phyloP scores from a whole-genome alignment of 1,284 basidiomycete species.

The Tilletia indica region DNA sequence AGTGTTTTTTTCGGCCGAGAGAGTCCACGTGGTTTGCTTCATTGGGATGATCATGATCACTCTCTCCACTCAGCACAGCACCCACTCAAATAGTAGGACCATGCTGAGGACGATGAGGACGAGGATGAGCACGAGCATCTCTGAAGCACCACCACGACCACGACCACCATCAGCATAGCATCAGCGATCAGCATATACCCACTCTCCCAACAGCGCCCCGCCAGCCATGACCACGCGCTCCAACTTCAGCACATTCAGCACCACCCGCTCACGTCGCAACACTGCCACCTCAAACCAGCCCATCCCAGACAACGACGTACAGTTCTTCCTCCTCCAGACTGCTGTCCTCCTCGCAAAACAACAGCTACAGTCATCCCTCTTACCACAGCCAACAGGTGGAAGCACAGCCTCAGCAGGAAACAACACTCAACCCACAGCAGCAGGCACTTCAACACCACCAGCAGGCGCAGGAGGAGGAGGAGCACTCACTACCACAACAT shows the following conservation, averaged over 20 bases:
- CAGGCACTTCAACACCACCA: background rate
- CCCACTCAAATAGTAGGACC: too few species aligned
- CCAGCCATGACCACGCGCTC: background rate
- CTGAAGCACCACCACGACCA: too few species aligned
- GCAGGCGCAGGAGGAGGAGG: background rate
- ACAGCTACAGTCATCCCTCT: background rate
- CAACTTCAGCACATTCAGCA: conserved; percentile 5
- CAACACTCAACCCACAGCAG: background rate
- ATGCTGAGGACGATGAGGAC: conserved; percentile 1
- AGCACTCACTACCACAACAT: too few species aligned
- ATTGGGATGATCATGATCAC: background rate
- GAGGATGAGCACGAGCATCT: background rate
- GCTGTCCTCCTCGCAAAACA: conserved; percentile 9
- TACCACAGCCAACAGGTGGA: background rate
- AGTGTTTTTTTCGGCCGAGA: too few species aligned
- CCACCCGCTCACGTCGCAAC: background rate
- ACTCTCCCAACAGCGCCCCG: too few species aligned
- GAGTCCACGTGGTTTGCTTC: too few species aligned
- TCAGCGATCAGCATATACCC: too few species aligned
- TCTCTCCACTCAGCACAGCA: background rate
- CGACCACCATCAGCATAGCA: too few species aligned
- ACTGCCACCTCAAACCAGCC: background rate
- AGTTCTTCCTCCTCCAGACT: conserved; percentile 17
- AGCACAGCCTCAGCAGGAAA: background rate
- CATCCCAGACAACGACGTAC: conserved; percentile 16